Evolutionary conservation across 73 alveolate species (phyloP).

Genomic region (Tetrahymena elliotti): DNA sequence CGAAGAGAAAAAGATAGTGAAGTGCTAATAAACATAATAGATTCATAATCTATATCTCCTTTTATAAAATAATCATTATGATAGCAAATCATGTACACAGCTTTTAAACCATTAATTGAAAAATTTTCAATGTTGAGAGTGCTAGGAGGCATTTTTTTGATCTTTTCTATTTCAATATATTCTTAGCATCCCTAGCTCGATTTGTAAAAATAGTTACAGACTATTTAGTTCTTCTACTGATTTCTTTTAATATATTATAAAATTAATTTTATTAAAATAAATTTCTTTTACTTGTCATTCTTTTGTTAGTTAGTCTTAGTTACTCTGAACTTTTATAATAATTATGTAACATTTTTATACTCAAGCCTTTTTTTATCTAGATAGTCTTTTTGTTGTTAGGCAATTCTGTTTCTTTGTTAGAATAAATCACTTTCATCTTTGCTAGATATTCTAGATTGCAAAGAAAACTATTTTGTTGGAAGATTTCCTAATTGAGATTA

Average conservation of each 20-base stretch:
- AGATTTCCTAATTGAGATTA: background rate
- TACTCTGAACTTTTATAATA: too few species aligned
- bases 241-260: background rate
- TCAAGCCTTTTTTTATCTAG: background rate
- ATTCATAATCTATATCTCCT: background rate
- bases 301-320: background rate
- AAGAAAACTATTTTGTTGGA: background rate
- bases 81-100: background rate
- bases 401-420: background rate
- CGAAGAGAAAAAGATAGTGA: background rate
- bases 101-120: background rate
- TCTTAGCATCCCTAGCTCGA: background rate
- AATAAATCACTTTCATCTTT: background rate
- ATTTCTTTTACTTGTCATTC: background rate
- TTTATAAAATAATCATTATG: background rate
- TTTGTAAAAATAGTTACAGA: background rate
- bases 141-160: background rate
- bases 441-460: background rate
- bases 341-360: background rate
- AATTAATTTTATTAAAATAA: background rate
- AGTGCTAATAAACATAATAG: background rate
- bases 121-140: background rate
- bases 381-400: background rate
- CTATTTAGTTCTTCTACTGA: background rate
- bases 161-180: background rate